Base-by-base conservation (phyloP, 73 alveolate genomes). In the Paramecium octaurelia region DNA sequence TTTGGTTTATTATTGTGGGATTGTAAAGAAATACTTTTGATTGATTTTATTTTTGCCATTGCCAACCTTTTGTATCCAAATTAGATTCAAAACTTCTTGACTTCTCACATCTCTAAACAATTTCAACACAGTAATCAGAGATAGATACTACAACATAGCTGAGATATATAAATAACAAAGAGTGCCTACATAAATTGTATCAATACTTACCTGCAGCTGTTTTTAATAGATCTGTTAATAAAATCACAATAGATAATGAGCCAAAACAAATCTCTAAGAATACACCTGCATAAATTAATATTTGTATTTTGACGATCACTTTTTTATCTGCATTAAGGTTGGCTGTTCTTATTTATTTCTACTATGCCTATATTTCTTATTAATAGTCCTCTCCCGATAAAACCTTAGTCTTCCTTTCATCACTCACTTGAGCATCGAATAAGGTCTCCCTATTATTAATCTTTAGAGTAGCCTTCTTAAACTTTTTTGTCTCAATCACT, bases 21-120 rank as follows among this genome's bases (percentile, higher is more conserved):
- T 43, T 3, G 23, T 24, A 46, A 80, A 80, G 18, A 40, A 23
- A 35, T 80, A 80, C 8, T 80, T 21, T 80, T 42, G 29, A 27
- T 40, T 80, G 3, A 80, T 80, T 43, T 43, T 80, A 48, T 80
- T 80, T 18, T 43, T 80, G 2, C 57, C 38, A 46, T 46, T 48
- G 5, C 91, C 91, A 16, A 80, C 73, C 27, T 80, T 80, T 48
- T 80, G 16, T 23, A 80, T 80, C 91, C 91, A 80, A 27, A 80
- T 80, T 35, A 80, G 38, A 80, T 80, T 80, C 76, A 80, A 23
- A 6, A 80, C 75, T 24, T 40, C 73, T 48, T 80, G 44, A 12
- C 91, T 80, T 46, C 73, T 80, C 48, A 80, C 91, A 80, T 80
- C 91, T 80, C 75, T 80, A 46, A 80, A 80, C 9, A 80, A 46